Percentiles rank a stretch among this genome's conserved stretches.
Evolutionary conservation across 257 asterid genomes (phyloP).

Genomic region (Gentiana straminea): DNA sequence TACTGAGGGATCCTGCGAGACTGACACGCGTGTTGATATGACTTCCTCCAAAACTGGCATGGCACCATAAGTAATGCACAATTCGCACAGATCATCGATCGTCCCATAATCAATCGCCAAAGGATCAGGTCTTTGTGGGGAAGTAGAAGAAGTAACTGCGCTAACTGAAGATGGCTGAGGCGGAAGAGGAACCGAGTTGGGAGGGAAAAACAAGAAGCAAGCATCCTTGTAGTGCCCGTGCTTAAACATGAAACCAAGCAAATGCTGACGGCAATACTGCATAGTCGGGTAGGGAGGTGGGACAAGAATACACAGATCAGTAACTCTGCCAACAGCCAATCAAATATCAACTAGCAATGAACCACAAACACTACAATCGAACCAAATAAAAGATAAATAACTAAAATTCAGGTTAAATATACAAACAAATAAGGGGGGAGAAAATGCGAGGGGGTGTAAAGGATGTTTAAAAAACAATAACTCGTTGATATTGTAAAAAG

Average conservation of each 20-base stretch:
- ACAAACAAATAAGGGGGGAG: background rate
- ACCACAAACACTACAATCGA: background rate
- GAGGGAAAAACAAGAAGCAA: slow-evolving; percentile 77
- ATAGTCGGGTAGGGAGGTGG: slow-evolving; percentile 7
- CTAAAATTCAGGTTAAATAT: background rate
- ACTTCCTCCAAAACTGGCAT: slow-evolving; percentile 85
- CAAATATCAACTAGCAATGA: background rate
- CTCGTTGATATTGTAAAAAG: background rate
- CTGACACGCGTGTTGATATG: slow-evolving; percentile 47
- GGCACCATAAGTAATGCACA: slow-evolving; percentile 82
- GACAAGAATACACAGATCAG: too few relatives aligned
- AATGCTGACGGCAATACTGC: slow-evolving; percentile 91
- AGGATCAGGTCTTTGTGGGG: slow-evolving; percentile 83
- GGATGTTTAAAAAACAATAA: too few relatives aligned
- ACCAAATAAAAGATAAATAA: background rate
- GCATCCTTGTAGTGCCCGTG: slow-evolving; percentile 89
- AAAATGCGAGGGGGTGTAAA: background rate
- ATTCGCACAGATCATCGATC: slow-evolving; percentile 77
- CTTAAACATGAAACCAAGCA: slow-evolving; percentile 86
- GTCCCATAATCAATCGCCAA: slow-evolving; percentile 88
- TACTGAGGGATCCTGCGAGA: slow-evolving; percentile 44
- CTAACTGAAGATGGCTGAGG: slow-evolving; percentile 59
- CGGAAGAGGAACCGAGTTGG: slow-evolving; percentile 57
- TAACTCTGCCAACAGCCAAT: slow-evolving; percentile 1
- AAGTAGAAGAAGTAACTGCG: slow-evolving; percentile 57